These are phyloP conservation scores for Claviceps digitariae DNA, from an alignment of 2,329 filamentous ascomycete genomes.

Conservation along the genomic window DNA sequence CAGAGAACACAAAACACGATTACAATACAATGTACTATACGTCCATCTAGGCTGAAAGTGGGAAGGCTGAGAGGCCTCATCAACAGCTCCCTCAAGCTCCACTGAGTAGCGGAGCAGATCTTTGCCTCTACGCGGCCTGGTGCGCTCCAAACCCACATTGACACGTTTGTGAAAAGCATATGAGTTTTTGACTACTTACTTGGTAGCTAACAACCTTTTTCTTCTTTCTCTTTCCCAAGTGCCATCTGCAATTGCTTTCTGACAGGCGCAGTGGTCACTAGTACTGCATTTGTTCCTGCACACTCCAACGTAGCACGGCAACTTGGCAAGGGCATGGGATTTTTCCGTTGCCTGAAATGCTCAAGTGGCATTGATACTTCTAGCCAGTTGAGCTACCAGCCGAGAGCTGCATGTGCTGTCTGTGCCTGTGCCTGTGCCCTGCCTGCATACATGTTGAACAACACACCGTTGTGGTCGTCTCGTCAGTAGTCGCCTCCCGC, in stretches of 20 bases:
- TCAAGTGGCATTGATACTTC: too few relatives aligned
- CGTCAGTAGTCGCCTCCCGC: neutral
- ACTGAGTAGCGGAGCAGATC: conserved; percentile 1
- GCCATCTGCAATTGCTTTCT: neutral
- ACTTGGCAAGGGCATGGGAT: neutral
- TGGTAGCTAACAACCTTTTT: neutral
- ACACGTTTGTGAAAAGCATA: neutral
- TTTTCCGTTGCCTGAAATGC: neutral
- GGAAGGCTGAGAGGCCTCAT: neutral
- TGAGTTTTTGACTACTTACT: neutral
- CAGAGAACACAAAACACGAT: neutral
- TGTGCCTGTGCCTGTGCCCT: neutral
- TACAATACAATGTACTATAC: neutral
- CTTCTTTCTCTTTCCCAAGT: neutral
- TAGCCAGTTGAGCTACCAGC: neutral
- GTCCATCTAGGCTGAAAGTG: neutral
- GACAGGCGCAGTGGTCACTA: neutral
- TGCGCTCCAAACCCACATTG: neutral
- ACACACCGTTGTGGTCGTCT: neutral
- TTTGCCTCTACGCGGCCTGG: neutral
- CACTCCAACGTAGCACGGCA: neutral
- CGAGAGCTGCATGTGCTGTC: neutral
- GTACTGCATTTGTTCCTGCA: conserved; percentile 1
- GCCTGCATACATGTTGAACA: neutral
- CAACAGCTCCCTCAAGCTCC: neutral